Evolutionary conservation across 441 rosid genomes (phyloP).

Genomic region (Aleurites moluccanus): DNA sequence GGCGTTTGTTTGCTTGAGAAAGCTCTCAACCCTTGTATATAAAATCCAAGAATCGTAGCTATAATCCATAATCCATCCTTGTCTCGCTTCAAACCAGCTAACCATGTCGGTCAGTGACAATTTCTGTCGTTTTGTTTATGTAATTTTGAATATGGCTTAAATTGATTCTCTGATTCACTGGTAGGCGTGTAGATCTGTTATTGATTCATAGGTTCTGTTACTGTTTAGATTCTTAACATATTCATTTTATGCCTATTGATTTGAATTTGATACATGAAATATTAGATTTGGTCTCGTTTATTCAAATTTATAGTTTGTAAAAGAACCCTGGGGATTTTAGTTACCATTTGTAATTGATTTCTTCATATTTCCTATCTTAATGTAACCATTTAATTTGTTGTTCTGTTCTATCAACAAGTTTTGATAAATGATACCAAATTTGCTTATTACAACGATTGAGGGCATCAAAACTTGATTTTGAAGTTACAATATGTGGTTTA

Average conservation of each 20-base stretch:
- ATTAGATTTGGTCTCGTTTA: neutral
- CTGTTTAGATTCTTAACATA: neutral
- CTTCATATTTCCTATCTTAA: neutral
- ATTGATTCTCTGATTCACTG: slow-evolving; percentile 5
- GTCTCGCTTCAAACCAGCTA: slow-evolving; percentile 1
- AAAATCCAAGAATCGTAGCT: neutral
- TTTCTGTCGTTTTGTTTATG: neutral
- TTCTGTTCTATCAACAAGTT: neutral
- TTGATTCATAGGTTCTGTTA: neutral
- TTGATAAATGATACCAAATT: neutral
- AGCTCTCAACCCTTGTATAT: neutral
- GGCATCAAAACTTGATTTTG: neutral
- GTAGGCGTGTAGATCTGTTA: slow-evolving; percentile 11
- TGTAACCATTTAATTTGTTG: neutral
- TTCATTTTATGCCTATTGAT: no score
- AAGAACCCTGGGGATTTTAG: neutral
- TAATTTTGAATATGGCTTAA: neutral
- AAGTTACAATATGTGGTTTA: neutral
- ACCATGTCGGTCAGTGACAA: slow-evolving; percentile 19
- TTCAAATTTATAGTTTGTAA: neutral
- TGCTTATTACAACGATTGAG: neutral
- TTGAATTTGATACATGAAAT: neutral
- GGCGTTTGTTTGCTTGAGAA: neutral
- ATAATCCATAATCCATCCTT: neutral
- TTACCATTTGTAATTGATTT: neutral